Percentiles rank a stretch among this genome's conserved stretches.
These are phyloP conservation scores for Aureobasidium lini DNA, from an alignment of 2,329 filamentous ascomycete genomes.

Conservation along the genomic window DNA sequence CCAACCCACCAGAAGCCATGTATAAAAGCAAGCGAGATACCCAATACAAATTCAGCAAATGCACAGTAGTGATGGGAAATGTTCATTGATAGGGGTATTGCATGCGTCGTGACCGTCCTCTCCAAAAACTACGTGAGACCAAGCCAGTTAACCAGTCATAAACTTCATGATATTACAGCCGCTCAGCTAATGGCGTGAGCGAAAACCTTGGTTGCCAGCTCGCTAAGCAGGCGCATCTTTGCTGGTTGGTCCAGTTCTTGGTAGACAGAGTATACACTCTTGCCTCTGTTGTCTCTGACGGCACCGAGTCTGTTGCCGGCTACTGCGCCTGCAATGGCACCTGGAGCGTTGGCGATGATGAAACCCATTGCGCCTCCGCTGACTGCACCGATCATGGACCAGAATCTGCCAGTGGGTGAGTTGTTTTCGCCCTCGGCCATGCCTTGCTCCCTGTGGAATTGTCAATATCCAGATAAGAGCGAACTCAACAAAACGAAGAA, in stretches of 20 bases:
- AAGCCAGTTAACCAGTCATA: not conserved
- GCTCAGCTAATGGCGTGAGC: constrained; percentile 59
- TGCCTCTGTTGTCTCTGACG: constrained; percentile 80
- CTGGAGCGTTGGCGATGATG: constrained; percentile 88
- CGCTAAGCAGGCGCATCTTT: constrained; percentile 70
- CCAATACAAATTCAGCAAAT: not conserved
- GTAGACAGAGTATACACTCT: constrained; percentile 91
- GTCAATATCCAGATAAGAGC: not conserved
- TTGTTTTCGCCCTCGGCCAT: constrained; percentile 64
- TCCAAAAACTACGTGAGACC: not conserved
- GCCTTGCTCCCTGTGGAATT: constrained; percentile 35
- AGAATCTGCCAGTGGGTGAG: constrained; percentile 65
- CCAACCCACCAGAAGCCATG: not conserved
- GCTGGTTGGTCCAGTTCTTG: constrained; percentile 79
- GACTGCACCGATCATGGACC: constrained; percentile 75
- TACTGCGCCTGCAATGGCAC: constrained; percentile 80
- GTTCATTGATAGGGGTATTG: constrained; percentile 8
- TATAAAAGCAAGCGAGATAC: constrained; percentile 10
- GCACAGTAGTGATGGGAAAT: not conserved
- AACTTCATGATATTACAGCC: constrained; percentile 12
- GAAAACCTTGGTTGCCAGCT: constrained; percentile 81
- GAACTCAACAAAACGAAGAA: not conserved
- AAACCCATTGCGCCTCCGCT: constrained; percentile 89
- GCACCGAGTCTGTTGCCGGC: constrained; percentile 89
- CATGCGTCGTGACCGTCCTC: constrained; percentile 7